These are phyloP conservation scores for Orbilia brochopaga DNA, from an alignment of 2,329 filamentous ascomycete genomes.

Conservation along the genomic window DNA sequence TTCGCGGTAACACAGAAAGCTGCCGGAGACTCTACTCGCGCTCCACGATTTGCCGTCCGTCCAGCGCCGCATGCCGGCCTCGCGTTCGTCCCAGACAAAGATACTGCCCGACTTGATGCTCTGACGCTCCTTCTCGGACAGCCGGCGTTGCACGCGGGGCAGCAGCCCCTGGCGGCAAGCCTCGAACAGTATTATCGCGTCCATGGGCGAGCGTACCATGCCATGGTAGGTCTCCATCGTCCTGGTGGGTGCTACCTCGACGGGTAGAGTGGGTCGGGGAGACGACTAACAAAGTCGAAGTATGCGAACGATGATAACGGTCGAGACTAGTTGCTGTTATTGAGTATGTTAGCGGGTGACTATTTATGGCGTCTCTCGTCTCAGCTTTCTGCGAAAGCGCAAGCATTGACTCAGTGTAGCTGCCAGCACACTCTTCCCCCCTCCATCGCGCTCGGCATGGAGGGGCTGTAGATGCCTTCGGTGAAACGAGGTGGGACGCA, in stretches of 20 bases:
- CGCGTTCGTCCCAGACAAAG: slow-evolving; percentile 99
- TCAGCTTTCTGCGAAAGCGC: no score
- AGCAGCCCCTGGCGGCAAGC: slow-evolving; percentile 88
- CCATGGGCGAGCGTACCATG: slow-evolving; percentile 89
- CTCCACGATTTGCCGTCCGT: slow-evolving; percentile 99
- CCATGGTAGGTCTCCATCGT: slow-evolving; percentile 97
- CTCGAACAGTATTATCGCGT: slow-evolving; percentile 98
- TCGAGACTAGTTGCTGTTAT: no score
- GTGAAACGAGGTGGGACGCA: no score
- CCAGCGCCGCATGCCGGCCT: slow-evolving; percentile 98
- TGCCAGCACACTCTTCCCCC: no score
- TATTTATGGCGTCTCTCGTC: no score
- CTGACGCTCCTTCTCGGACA: slow-evolving; percentile 96
- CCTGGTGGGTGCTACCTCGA: slow-evolving; percentile 37
- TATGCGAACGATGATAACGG: no score
- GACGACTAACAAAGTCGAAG: neutral
- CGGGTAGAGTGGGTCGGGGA: neutral
- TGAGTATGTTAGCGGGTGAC: no score
- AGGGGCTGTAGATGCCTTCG: no score
- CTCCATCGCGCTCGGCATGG: no score
- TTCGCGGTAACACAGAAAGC: slow-evolving; percentile 94
- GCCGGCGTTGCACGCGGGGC: slow-evolving; percentile 85
- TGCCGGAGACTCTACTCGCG: slow-evolving; percentile 93
- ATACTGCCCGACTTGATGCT: slow-evolving; percentile 95
- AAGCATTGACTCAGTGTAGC: no score